Percentiles rank a stretch among this genome's conserved stretches.
These are phyloP conservation scores for Termitomyces sp. DNA, from an alignment of 768 basidiomycete genomes.

Conservation along the genomic window DNA sequence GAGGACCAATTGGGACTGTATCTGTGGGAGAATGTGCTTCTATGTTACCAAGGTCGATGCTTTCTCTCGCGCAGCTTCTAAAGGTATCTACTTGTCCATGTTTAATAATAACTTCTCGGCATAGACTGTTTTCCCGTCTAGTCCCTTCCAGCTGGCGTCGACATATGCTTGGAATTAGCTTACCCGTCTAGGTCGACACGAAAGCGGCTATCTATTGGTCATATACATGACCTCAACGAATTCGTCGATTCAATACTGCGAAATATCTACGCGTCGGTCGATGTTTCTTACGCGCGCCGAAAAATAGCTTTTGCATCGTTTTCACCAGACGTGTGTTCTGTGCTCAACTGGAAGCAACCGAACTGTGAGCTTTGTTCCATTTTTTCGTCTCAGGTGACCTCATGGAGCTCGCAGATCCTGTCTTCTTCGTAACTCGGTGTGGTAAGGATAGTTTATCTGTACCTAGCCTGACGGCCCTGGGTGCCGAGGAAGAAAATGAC, in stretches of 20 bases:
- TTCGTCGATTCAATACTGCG: constrained; percentile 85
- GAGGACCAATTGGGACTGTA: constrained; percentile 27
- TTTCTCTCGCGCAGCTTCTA: constrained; percentile 73
- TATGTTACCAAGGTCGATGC: constrained; percentile 51
- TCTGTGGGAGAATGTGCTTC: constrained; percentile 42
- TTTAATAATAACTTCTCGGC: background rate
- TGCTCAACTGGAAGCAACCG: constrained; percentile 98
- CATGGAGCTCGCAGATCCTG: constrained; percentile 65
- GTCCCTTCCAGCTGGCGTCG: constrained; percentile 59
- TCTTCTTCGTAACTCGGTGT: constrained; percentile 90
- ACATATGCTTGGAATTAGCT: constrained; percentile 81
- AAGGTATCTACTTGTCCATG: constrained; percentile 41
- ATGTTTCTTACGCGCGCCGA: constrained; percentile 54
- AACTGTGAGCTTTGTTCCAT: constrained; percentile 65
- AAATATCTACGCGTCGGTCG: constrained; percentile 68
- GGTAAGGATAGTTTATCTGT: constrained; percentile 50
- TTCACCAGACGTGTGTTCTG: constrained; percentile 84
- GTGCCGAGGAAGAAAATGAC: constrained; percentile 40
- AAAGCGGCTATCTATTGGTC: constrained; percentile 40
- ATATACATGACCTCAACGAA: constrained; percentile 68
- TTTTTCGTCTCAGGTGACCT: background rate
- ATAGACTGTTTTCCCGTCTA: constrained; percentile 25
- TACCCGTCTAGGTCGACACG: constrained; percentile 59
- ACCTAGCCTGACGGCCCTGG: constrained; percentile 35
- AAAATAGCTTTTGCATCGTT: constrained; percentile 92